phyloP scores from a whole-genome alignment of 345 rosid species.

The Brassica juncea region DNA sequence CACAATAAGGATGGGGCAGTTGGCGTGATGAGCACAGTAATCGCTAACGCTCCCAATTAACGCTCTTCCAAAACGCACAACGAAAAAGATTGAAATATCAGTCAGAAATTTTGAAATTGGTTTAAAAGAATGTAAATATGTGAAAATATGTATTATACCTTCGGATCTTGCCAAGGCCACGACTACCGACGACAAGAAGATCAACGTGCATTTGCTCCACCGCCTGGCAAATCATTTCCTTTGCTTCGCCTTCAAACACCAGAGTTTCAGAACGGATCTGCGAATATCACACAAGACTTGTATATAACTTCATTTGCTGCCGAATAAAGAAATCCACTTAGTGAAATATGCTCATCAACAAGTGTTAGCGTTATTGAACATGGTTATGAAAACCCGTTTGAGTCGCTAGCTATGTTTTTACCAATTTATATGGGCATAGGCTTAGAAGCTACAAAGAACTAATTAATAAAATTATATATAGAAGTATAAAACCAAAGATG shows the following conservation, averaged over 20 bases:
- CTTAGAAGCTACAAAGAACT: neutral
- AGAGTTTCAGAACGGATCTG: slow-evolving; percentile 40
- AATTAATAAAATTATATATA: neutral
- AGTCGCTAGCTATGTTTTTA: neutral
- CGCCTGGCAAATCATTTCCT: slow-evolving; percentile 42
- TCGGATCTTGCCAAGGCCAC: slow-evolving; percentile 48
- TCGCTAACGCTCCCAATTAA: slow-evolving; percentile 83
- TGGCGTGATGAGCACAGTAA: slow-evolving; percentile 70
- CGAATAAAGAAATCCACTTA: neutral
- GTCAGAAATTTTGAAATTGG: neutral
- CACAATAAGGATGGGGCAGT: slow-evolving; percentile 72
- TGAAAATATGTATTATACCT: slow-evolving; percentile 17
- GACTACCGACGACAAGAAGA: slow-evolving; percentile 47
- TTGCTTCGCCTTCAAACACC: slow-evolving; percentile 42
- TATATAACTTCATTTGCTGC: neutral
- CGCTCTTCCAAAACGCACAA: slow-evolving; percentile 49
- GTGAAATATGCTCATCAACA: neutral
- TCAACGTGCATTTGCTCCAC: slow-evolving; percentile 43
- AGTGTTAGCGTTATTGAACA: neutral
- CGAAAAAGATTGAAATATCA: neutral
- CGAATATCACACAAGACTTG: slow-evolving; percentile 1
- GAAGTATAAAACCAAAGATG: neutral
- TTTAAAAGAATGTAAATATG: neutral
- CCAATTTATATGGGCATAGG: neutral
- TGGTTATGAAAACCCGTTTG: neutral